Percentiles rank a stretch among this genome's conserved stretches.
phyloP scores from a whole-genome alignment of 768 basidiomycete species.

The Russula brevipes region DNA sequence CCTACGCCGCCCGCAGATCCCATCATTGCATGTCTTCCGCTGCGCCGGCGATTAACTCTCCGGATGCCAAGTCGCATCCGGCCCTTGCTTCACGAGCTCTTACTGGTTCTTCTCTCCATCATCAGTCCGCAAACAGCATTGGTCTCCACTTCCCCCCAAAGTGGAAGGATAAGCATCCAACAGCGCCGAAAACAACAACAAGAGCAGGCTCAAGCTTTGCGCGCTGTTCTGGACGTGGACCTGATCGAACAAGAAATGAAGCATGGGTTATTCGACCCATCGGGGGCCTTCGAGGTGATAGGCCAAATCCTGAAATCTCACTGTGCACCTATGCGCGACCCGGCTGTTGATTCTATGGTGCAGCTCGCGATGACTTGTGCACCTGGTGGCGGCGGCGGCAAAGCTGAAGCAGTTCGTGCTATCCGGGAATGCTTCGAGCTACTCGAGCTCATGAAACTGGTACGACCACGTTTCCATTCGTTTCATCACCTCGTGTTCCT shows the following conservation, averaged over 20 bases:
- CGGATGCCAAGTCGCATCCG: slow-evolving; percentile 69
- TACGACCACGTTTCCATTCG: slow-evolving; percentile 37
- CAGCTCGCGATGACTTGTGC: slow-evolving; percentile 55
- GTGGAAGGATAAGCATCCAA: slow-evolving; percentile 21
- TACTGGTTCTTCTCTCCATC: slow-evolving; percentile 47
- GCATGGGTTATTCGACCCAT: slow-evolving; percentile 72
- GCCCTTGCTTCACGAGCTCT: slow-evolving; percentile 67
- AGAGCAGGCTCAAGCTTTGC: slow-evolving; percentile 21
- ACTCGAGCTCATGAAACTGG: slow-evolving; percentile 92
- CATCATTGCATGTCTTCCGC: slow-evolving; percentile 39
- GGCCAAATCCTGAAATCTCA: slow-evolving; percentile 82
- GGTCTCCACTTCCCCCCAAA: slow-evolving; percentile 30
- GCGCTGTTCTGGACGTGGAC: slow-evolving; percentile 59
- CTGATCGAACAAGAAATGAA: slow-evolving; percentile 79
- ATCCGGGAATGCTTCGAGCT: slow-evolving; percentile 84
- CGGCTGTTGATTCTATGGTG: slow-evolving; percentile 79
- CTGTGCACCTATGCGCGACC: slow-evolving; percentile 91
- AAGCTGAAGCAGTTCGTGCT: slow-evolving; percentile 63
- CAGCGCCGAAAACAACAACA: slow-evolving; percentile 24
- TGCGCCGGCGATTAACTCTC: slow-evolving; percentile 46
- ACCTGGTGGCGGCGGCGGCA: slow-evolving; percentile 49
- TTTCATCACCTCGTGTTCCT: slow-evolving; percentile 19
- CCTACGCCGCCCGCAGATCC: slow-evolving; percentile 33
- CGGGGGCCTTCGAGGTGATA: slow-evolving; percentile 70
- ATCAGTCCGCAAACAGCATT: slow-evolving; percentile 69